Base-by-base conservation (phyloP, 225 moss, liverwort and hornwort genomes). In the Pseudisothecium myosuroides region DNA sequence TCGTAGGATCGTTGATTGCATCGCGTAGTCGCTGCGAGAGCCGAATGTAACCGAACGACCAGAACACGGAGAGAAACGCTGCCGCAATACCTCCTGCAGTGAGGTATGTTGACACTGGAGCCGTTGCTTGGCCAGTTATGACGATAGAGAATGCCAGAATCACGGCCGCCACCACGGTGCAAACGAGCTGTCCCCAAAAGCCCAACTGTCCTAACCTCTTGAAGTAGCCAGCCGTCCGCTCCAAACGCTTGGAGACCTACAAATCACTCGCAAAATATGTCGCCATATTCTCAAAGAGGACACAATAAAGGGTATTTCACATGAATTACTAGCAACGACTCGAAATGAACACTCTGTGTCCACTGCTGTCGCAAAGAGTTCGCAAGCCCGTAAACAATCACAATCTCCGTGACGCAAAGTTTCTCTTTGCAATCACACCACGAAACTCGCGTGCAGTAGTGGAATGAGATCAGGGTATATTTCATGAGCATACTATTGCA, bases 211-310 rank as follows among this genome's bases (percentile, higher is more conserved):
- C 98, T 54, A 98, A 71, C 65, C 98, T 95, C 92, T 93, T 97
- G 93, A 98, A 98, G 89, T 97, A 93, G 50, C 94, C 96, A 76
- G 97, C 96, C 6, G 98, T 98, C 79, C 96, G 91, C 90, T 98
- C 98, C 93, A 98, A 92, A 69, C 98, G 95, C 95, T 95, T 97
- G 59, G 98, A 96, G 36, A 98, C 97, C 98, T 98, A 91, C 78
- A 87, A 66, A 87, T 31, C 78, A 87, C 24, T 64, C 79, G 43
- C 66, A n/a, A 39, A 64, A 49, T 63, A 17, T 65, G 37, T n/a
- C 60, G 27, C n/a, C 86, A n/a, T 50, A 13, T 52, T 77, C 64
- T 63, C 60, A 78, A 66, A 8, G 23, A 41, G 54, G 54, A 78
- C 23, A 31, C 41, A 31, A 31, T 11, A 47, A 64, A 11, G 39